Evolutionary conservation across 2,329 filamentous ascomycete species (phyloP), one percentile per base, ranked within the genome.

Genomic region (Penicillium sp.): DNA sequence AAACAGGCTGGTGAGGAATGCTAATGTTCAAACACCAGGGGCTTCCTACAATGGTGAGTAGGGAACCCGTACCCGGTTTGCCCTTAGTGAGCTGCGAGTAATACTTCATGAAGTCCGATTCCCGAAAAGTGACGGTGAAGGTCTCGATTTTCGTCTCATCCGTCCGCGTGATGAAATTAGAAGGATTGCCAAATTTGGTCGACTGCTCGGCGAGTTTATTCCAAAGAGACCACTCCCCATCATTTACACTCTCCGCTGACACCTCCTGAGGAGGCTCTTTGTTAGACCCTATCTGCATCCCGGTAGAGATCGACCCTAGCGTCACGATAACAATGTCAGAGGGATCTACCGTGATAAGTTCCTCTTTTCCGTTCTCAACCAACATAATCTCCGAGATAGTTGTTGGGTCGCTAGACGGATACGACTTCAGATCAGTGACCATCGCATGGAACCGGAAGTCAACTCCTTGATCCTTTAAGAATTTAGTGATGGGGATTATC

Each of bases 221-320:
- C 75, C 75, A 78, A 6, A 77, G 59, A 6, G 69, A 63, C 74
- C 74, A 77, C 15, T 71, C 69, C 15, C 71, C 70, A 26, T 73
- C 44, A 21, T 15, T 9, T 51, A 45, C n/a, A 6, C n/a, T n/a
- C n/a, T n/a, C n/a, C n/a, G n/a, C n/a, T n/a, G n/a, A n/a, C n/a
- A n/a, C n/a, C n/a, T n/a, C n/a, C n/a, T n/a, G n/a, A n/a, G n/a
- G n/a, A n/a, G n/a, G n/a, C n/a, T n/a, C n/a, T n/a, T n/a, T n/a
- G n/a, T 27, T 27, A 27, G 24, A 6, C 24, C 24, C 24, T 10
- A 27, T 6, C 5, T 6, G 6, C 5, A 10, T 27, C 5, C 24
- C 24, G 6, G 24, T 10, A 27, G 6, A 6, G 24, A 10, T 27
- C 24, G 24, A 27, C 6, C 24, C 24, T 27, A 27, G 10, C 5